Evolutionary conservation across 2,329 filamentous ascomycete species (phyloP).

Genomic region (Rhinocladiella similis): DNA sequence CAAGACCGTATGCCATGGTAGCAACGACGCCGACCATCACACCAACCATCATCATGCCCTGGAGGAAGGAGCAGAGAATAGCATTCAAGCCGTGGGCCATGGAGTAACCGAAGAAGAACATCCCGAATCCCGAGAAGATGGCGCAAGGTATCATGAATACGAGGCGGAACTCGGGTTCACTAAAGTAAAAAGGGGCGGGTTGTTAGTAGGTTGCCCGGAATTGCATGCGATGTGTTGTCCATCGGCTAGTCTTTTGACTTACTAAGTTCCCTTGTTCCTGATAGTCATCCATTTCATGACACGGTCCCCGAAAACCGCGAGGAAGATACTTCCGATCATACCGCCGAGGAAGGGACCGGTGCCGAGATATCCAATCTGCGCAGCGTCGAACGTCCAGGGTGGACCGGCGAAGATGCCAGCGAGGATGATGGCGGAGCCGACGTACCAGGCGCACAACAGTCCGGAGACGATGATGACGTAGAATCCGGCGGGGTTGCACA

Average conservation of each 20-base stretch:
- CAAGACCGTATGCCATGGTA: conserved; percentile 21
- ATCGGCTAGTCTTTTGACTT: background rate
- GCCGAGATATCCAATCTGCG: conserved; percentile 28
- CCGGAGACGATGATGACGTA: conserved; percentile 24
- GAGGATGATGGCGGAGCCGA: conserved; percentile 10
- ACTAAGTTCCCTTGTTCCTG: conserved; percentile 41
- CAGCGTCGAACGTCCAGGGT: conserved; percentile 31
- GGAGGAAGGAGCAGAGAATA: background rate
- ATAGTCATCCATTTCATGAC: conserved; percentile 38
- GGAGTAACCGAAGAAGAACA: conserved; percentile 27
- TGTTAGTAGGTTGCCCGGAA: too few species aligned
- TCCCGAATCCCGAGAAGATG: conserved; percentile 23
- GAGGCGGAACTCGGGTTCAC: conserved; percentile 31
- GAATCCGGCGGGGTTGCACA: conserved; percentile 32
- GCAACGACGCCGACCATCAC: background rate
- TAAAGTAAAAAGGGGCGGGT: background rate
- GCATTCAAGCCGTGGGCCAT: conserved; percentile 8
- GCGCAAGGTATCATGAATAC: conserved; percentile 15
- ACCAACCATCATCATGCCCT: conserved; percentile 1
- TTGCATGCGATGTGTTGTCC: too few species aligned
- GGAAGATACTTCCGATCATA: conserved; percentile 37
- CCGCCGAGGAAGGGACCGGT: conserved; percentile 9
- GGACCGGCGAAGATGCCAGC: conserved; percentile 32
- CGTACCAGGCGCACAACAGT: conserved; percentile 30
- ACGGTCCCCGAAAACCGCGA: conserved; percentile 34